Evolutionary conservation across 2,329 filamentous ascomycete genomes (phyloP).

Genomic region (Cytospora schulzeri): DNA sequence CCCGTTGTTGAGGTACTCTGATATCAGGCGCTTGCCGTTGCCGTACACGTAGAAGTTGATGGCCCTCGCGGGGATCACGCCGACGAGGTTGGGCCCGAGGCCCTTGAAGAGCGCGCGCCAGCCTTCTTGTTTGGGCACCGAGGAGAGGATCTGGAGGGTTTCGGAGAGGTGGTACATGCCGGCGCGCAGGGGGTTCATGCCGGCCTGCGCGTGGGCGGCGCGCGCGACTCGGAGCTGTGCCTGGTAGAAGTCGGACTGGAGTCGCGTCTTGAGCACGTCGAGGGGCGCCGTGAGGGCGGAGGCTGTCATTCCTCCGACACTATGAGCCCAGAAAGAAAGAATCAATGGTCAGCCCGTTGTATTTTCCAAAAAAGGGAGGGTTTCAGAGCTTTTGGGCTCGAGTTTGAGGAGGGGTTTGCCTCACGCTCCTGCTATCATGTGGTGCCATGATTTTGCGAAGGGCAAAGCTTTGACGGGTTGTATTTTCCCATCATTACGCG

Average conservation of each 20-base stretch:
- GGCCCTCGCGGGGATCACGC: constrained; percentile 83
- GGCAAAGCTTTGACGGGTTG: constrained; percentile 45
- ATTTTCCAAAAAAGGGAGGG: not conserved
- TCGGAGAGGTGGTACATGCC: constrained; percentile 77
- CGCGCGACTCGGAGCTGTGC: constrained; percentile 72
- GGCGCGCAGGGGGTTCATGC: constrained; percentile 66
- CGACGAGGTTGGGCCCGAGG: constrained; percentile 84
- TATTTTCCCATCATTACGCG: constrained; percentile 33
- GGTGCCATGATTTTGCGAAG: constrained; percentile 81
- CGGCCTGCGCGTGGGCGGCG: constrained; percentile 56
- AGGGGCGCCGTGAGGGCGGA: constrained; percentile 92
- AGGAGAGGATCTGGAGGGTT: constrained; percentile 80
- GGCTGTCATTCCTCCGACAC: constrained; percentile 86
- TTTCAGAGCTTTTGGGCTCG: not conserved
- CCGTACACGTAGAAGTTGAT: constrained; percentile 96
- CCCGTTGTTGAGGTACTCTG: constrained; percentile 71
- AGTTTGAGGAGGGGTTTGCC: constrained; percentile 34
- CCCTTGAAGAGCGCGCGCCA: constrained; percentile 91
- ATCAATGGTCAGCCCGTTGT: constrained; percentile 18
- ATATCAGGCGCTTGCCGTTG: constrained; percentile 83
- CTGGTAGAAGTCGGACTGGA: constrained; percentile 95
- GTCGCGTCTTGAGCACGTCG: constrained; percentile 88
- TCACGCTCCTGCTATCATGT: constrained; percentile 89
- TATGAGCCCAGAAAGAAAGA: constrained; percentile 39
- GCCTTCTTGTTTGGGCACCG: constrained; percentile 80